phyloP scores from a whole-genome alignment of 1,139 yeast species.

The Blastobotrys arbuscula region DNA sequence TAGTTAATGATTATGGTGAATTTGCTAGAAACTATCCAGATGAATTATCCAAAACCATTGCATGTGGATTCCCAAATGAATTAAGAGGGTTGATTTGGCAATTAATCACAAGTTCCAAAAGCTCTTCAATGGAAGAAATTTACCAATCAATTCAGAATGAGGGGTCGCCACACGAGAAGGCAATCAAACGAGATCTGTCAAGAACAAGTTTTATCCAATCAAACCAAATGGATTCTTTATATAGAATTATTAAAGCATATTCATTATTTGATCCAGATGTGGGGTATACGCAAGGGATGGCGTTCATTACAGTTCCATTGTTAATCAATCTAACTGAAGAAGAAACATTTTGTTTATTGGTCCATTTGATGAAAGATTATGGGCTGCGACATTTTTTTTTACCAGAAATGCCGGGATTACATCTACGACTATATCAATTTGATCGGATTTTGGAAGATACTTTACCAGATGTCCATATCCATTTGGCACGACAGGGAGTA shows the following conservation, averaged over 20 bases:
- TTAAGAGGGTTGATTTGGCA: conserved; percentile 93
- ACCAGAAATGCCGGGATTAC: conserved; percentile 93
- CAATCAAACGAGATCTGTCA: conserved; percentile 73
- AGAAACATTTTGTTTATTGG: conserved; percentile 79
- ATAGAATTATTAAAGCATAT: conserved; percentile 74
- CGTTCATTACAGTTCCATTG: conserved; percentile 80
- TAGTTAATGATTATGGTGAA: conserved; percentile 64
- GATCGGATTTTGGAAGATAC: conserved; percentile 73
- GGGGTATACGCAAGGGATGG: conserved; percentile 98
- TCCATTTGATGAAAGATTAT: conserved; percentile 79
- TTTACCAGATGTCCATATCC: conserved; percentile 64
- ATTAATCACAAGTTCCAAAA: conserved; percentile 74
- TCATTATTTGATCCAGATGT: conserved; percentile 85
- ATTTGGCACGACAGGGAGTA: conserved; percentile 77
- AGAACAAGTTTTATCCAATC: conserved; percentile 74
- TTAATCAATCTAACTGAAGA: conserved; percentile 73
- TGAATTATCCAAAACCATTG: conserved; percentile 54
- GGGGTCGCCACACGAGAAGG: conserved; percentile 63
- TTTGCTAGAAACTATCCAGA: conserved; percentile 62
- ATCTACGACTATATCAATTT: conserved; percentile 77
- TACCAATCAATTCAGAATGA: conserved; percentile 50
- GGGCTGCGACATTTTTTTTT: conserved; percentile 68
- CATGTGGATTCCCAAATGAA: conserved; percentile 76
- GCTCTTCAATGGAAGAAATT: conserved; percentile 62
- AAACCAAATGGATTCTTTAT: conserved; percentile 51